Evolutionary conservation across 148 eudicot genomes (phyloP).

Genomic region (Silene latifolia): DNA sequence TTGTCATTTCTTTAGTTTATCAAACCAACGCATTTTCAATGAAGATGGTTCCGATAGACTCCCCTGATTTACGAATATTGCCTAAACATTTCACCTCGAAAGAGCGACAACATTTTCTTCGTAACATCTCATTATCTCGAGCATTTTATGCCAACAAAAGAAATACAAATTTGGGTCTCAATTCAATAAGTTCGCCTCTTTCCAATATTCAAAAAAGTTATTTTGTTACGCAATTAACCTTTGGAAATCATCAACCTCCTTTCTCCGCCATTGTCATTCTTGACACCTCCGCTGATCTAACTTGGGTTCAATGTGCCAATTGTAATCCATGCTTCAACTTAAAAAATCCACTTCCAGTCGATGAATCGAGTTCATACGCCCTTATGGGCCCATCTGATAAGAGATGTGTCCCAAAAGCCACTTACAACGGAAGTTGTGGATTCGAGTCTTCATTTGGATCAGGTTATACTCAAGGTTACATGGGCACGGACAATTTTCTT

Average conservation of each 20-base stretch:
- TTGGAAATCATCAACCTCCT: neutral
- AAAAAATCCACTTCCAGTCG: neutral
- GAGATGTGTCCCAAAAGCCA: conserved; percentile 1
- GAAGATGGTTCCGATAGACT: neutral
- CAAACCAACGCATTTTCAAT: neutral
- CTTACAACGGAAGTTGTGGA: conserved; percentile 2
- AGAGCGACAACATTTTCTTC: neutral
- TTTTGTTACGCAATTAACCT: neutral
- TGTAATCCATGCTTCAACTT: conserved; percentile 14
- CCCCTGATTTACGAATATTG: neutral
- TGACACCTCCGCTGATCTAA: conserved; percentile 6
- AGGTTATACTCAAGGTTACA: neutral
- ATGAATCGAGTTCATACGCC: neutral
- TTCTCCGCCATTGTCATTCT: conserved; percentile 2
- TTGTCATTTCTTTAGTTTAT: neutral
- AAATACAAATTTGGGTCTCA: neutral
- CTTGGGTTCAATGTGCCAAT: conserved; percentile 20
- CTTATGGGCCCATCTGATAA: neutral
- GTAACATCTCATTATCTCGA: neutral
- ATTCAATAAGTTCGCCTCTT: neutral
- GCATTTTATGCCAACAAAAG: neutral
- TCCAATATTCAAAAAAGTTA: neutral
- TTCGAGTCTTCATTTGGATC: neutral
- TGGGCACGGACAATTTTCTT: conserved; percentile 11
- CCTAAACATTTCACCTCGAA: neutral